Conservation (phyloP, 768 basidiomycete genomes). For the Aureoboletus auriporus region DNA sequence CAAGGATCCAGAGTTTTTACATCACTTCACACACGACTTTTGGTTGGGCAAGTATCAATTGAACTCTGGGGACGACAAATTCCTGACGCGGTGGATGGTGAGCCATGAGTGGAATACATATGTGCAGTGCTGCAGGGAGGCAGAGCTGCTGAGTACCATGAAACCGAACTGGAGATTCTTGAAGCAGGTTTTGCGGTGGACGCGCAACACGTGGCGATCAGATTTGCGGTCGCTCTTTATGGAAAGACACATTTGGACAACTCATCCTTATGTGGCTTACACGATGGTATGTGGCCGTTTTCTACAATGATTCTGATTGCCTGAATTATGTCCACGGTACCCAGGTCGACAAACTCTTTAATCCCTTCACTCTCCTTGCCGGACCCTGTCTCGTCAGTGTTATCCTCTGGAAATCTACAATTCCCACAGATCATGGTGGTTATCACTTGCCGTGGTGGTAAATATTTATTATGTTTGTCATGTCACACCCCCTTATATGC, state of each 20-base stretch:
- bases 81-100: constrained; percentile 95
- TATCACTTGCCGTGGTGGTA: constrained; percentile 84
- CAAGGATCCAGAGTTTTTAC: constrained; percentile 90
- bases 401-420: constrained; percentile 76
- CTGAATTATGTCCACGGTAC: neutral
- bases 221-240: constrained; percentile 87
- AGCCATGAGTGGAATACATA: constrained; percentile 95
- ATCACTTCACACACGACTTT: constrained; percentile 91
- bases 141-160: constrained; percentile 88
- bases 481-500: neutral
- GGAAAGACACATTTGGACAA: constrained; percentile 83
- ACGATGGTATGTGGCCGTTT: constrained; percentile 62
- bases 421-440: constrained; percentile 60
- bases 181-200: constrained; percentile 93
- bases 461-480: constrained; percentile 21
- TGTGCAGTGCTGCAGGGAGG: constrained; percentile 82
- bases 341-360: constrained; percentile 81
- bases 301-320: neutral
- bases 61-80: constrained; percentile 93
- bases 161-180: constrained; percentile 95
- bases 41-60: constrained; percentile 94
- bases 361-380: constrained; percentile 80
- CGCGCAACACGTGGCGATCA: constrained; percentile 90
- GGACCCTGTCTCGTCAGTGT: constrained; percentile 78
- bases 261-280: constrained; percentile 70